Evolutionary conservation across 2,329 filamentous ascomycete genomes (phyloP), one percentile per base, ranked within the genome.

Genomic region (Beauveria australis): DNA sequence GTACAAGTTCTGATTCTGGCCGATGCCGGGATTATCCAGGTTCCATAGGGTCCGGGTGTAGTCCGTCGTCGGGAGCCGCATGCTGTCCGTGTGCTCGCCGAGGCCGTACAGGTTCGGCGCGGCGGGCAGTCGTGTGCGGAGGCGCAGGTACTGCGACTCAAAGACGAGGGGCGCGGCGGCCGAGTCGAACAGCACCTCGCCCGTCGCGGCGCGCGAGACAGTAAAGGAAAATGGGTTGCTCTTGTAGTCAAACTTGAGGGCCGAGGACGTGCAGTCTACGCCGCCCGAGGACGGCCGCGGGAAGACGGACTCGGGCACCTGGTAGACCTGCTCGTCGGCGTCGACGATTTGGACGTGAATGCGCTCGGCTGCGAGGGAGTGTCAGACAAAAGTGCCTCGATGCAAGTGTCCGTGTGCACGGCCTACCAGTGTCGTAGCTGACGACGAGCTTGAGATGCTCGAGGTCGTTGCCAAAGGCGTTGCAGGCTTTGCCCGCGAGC

Each of bases 331-430:
- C 63, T 85, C 78, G 14, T 76, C 80, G 12, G 80, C 78, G 72
- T 91, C 89, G 63, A 85, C 82, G 59, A 92, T 89, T 66, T 87
- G 81, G 67, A 91, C 85, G 69, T 91, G 88, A 2, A 91, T 79
- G 26, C 89, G 85, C 18, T 80, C 77, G 48, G 82, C 85, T 87
- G 28, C n/a, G 33, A 12, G 16, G 3, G 2, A 9, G 5, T 6
- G 33, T 37, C 33, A 37, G n/a, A 10, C 41, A 22, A 37, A 5
- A 26, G 12, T 22, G 14, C 6, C 12, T 30, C 54, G 47, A 46
- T 46, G 14, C 18, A 19, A 53, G 41, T 37, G 12, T 37, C 2
- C 12, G 33, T 6, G 19, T 18, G 87, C 1, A 90, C 80, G 30
- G 19, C 67, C 88, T 81, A 48, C 75, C 73, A 3, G 82, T 80